Percentiles rank a stretch among this genome's conserved stretches.
These are phyloP conservation scores for Wickerhamiella sergipiensis DNA, from an alignment of 805 yeast species.

Conservation along the genomic window DNA sequence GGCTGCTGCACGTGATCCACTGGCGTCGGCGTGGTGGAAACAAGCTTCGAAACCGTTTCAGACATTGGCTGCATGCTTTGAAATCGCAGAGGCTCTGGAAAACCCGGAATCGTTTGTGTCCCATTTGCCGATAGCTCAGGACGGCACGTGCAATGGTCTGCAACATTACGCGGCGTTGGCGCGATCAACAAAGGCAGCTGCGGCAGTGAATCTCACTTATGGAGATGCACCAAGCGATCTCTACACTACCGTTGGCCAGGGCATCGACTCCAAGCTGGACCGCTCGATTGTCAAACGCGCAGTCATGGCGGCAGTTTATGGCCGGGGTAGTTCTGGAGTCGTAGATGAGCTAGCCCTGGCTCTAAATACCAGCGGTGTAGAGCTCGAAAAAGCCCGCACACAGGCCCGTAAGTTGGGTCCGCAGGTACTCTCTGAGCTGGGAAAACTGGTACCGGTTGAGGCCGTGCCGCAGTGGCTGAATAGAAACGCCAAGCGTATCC, in stretches of 20 bases:
- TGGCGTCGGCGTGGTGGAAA: conserved; percentile 34
- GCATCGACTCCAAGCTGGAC: background rate
- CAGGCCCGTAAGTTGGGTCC: background rate
- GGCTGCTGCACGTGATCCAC: conserved; percentile 33
- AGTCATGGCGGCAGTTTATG: background rate
- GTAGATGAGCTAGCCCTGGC: background rate
- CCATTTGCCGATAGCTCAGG: conserved; percentile 39
- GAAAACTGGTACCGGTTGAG: conserved; percentile 1
- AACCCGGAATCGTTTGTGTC: conserved; percentile 33
- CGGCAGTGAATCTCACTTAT: conserved; percentile 36
- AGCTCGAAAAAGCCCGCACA: background rate
- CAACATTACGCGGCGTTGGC: conserved; percentile 48
- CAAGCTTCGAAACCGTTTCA: conserved; percentile 43
- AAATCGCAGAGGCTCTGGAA: conserved; percentile 32
- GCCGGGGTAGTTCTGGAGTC: background rate
- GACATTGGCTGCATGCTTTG: conserved; percentile 37
- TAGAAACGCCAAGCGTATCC: conserved; percentile 58
- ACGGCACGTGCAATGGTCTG: conserved; percentile 45
- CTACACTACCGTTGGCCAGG: conserved; percentile 29
- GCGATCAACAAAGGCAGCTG: conserved; percentile 40
- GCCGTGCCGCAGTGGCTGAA: conserved; percentile 68
- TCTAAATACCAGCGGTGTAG: background rate
- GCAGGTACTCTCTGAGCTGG: background rate
- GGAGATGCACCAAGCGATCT: conserved; percentile 37
- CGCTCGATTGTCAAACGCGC: background rate